Percentiles rank a stretch among this genome's conserved stretches.
Conservation (phyloP, 148 eudicot species). For the Chenopodium quinoa region DNA sequence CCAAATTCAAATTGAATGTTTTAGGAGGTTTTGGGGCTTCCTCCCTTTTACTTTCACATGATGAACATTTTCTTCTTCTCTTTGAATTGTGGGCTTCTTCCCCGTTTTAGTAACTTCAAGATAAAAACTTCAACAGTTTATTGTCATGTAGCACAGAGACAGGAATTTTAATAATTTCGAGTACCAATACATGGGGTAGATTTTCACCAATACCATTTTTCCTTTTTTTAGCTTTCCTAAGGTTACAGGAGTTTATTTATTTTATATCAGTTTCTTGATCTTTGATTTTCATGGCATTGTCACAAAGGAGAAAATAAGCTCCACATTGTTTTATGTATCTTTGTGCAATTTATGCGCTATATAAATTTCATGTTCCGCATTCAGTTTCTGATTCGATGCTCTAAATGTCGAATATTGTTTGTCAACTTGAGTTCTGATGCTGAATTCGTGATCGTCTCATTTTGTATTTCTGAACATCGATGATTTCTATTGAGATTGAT, state of each 20-base stretch:
- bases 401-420: not conserved
- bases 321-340: conserved; percentile 17
- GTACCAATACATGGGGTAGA: conserved; percentile 40
- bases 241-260: conserved; percentile 18
- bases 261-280: conserved; percentile 28
- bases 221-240: conserved; percentile 21
- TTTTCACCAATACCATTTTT: conserved; percentile 26
- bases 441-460: not conserved
- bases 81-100: conserved; percentile 31
- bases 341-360: conserved; percentile 21
- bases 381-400: not conserved
- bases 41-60: conserved; percentile 23
- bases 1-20: conserved; percentile 34
- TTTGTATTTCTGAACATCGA: not conserved
- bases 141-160: conserved; percentile 18
- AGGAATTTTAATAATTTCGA: conserved; percentile 44
- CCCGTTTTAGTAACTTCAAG: conserved; percentile 5
- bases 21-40: conserved; percentile 37
- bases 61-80: conserved; percentile 33
- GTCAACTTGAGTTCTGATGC: conserved; percentile 1
- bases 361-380: not conserved
- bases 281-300: conserved; percentile 31
- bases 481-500: not conserved
- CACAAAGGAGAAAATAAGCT: conserved; percentile 32
- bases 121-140: conserved; percentile 21